phyloP scores from a whole-genome alignment of 345 rosid species.

The Populus davidiana region DNA sequence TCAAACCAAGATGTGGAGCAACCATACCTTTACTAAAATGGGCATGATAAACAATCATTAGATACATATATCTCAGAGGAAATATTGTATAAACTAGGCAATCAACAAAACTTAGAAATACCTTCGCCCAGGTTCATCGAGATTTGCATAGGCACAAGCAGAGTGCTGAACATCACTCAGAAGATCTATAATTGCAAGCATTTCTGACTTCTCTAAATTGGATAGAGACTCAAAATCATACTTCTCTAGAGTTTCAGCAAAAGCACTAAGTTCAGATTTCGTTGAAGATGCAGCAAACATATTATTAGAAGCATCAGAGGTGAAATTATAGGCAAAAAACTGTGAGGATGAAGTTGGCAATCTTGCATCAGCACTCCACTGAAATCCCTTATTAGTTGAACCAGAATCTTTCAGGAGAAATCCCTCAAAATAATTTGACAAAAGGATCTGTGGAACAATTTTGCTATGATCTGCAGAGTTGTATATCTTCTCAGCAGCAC shows the following conservation, averaged over 20 bases:
- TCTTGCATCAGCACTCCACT: slow-evolving; percentile 57
- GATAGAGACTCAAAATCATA: slow-evolving; percentile 41
- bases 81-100: neutral
- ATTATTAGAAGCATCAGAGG: slow-evolving; percentile 34
- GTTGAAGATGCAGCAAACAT: slow-evolving; percentile 39
- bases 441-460: slow-evolving; percentile 54
- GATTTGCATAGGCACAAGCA: slow-evolving; percentile 68
- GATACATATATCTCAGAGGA: neutral
- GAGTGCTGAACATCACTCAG: slow-evolving; percentile 65
- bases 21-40: neutral
- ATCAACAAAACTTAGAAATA: slow-evolving; percentile 25
- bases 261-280: slow-evolving; percentile 47
- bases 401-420: slow-evolving; percentile 42
- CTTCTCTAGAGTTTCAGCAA: slow-evolving; percentile 56
- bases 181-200: slow-evolving; percentile 68
- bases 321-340: slow-evolving; percentile 36
- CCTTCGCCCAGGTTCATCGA: slow-evolving; percentile 90
- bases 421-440: slow-evolving; percentile 73
- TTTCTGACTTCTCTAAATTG: slow-evolving; percentile 53
- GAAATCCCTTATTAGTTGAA: slow-evolving; percentile 47
- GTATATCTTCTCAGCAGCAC: slow-evolving; percentile 35
- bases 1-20: neutral
- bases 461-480: slow-evolving; percentile 27
- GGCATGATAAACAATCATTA: neutral
- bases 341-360: slow-evolving; percentile 43